Conservation (phyloP, 108 stramenopile genomes). For the Cyclotella cryptica region DNA sequence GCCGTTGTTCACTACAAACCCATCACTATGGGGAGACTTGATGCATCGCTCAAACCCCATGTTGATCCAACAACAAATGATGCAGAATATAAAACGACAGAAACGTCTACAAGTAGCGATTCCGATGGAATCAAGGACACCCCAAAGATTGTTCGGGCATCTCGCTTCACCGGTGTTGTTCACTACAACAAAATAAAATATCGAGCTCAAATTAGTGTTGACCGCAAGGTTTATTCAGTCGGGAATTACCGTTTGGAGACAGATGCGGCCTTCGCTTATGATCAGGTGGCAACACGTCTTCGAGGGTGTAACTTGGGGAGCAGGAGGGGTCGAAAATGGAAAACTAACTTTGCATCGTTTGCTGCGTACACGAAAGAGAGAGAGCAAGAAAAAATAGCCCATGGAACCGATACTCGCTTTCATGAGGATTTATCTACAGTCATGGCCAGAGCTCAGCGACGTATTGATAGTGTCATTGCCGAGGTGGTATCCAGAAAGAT, state of each 20-base stretch:
- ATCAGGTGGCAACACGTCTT: not conserved
- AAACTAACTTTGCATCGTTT: not conserved
- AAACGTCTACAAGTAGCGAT: too few relatives aligned
- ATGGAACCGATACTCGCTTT: not conserved
- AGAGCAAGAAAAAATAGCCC: not conserved
- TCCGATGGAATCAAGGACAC: too few relatives aligned
- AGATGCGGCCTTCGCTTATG: conserved; percentile 15
- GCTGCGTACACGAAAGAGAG: not conserved
- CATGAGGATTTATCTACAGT: not conserved
- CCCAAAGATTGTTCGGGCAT: too few relatives aligned
- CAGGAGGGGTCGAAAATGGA: not conserved
- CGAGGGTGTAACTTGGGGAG: not conserved
- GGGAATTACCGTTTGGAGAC: not conserved
- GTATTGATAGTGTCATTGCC: not conserved
- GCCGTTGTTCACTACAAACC: too few relatives aligned
- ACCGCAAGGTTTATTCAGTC: not conserved
- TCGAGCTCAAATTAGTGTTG: not conserved
- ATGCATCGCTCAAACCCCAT: too few relatives aligned
- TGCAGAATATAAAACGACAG: too few relatives aligned
- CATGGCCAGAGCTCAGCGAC: not conserved
- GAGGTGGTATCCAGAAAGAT: not conserved
- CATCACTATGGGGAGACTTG: too few relatives aligned
- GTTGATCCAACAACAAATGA: too few relatives aligned
- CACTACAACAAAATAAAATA: not conserved
- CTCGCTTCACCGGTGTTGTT: too few relatives aligned